Percentiles rank a stretch among this genome's conserved stretches.
Conservation (phyloP, 1,284 basidiomycete genomes). For the Cryptococcus depauperatus region DNA sequence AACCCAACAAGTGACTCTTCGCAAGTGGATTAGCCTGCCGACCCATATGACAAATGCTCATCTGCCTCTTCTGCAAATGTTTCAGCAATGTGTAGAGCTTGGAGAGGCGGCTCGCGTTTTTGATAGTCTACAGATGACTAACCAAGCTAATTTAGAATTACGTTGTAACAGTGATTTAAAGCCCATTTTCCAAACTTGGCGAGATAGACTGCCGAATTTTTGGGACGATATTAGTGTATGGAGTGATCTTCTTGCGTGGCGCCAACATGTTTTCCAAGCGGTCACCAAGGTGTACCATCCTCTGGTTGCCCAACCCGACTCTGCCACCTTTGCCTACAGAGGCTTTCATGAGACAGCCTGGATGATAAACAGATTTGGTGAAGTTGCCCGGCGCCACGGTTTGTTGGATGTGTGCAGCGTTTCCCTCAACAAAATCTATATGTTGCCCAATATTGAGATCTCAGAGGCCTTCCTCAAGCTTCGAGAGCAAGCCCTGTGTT, state of each 20-base stretch:
- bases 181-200: slow-evolving; percentile 91
- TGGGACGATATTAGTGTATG: slow-evolving; percentile 98
- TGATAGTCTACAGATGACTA: slow-evolving; percentile 79
- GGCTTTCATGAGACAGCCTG: slow-evolving; percentile 99
- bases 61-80: slow-evolving; percentile 89
- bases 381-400: slow-evolving; percentile 95
- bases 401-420: slow-evolving; percentile 93
- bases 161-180: slow-evolving; percentile 86
- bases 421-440: slow-evolving; percentile 95
- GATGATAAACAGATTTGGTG: slow-evolving; percentile 99
- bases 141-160: slow-evolving; percentile 81
- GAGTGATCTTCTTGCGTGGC: slow-evolving; percentile 97
- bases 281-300: slow-evolving; percentile 97
- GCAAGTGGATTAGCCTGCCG: slow-evolving; percentile 92
- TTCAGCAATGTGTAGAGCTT: slow-evolving; percentile 98
- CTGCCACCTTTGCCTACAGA: slow-evolving; percentile 79
- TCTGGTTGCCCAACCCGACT: slow-evolving; percentile 55
- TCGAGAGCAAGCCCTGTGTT: slow-evolving; percentile 97
- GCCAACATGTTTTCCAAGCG: slow-evolving; percentile 81
- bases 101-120: slow-evolving; percentile 96
- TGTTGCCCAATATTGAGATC: slow-evolving; percentile 98
- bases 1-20: slow-evolving; percentile 90
- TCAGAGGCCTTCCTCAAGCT: slow-evolving; percentile 99
- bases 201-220: slow-evolving; percentile 89
- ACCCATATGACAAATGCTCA: slow-evolving; percentile 78